These are phyloP conservation scores for Didymella segeticola DNA, from an alignment of 2,329 filamentous ascomycete genomes.

Conservation along the genomic window DNA sequence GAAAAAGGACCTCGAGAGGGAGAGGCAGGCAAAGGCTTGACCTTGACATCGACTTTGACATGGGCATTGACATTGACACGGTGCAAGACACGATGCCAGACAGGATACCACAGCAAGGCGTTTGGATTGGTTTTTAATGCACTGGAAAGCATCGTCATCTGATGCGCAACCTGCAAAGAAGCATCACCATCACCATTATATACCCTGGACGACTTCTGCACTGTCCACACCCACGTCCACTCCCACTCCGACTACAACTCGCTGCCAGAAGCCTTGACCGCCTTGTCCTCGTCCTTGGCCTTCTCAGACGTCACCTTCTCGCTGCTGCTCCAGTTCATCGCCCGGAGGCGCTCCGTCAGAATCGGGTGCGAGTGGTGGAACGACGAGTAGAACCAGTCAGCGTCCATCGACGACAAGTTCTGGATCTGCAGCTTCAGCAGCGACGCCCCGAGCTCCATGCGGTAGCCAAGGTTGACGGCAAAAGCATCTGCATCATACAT, in stretches of 20 bases:
- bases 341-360: conserved; percentile 88
- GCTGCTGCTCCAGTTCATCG: conserved; percentile 82
- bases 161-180: too few species aligned
- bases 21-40: conserved; percentile 31
- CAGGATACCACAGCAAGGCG: conserved; percentile 14
- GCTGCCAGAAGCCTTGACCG: conserved; percentile 74
- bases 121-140: conserved; percentile 3
- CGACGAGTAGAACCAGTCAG: conserved; percentile 96
- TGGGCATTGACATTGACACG: too few species aligned
- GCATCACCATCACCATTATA: too few species aligned
- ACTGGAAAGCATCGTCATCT: too few species aligned
- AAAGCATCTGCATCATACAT: conserved; percentile 71
- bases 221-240: too few species aligned
- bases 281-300: conserved; percentile 41
- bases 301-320: conserved; percentile 53
- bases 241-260: conserved; percentile 75
- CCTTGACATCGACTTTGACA: not conserved
- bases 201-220: too few species aligned
- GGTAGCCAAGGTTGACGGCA: conserved; percentile 83
- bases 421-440: conserved; percentile 98
- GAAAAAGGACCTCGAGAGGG: conserved; percentile 46
- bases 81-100: too few species aligned
- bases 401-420: conserved; percentile 98
- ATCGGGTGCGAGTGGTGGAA: conserved; percentile 99
- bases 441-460: conserved; percentile 79